Conservation (phyloP, 2,329 filamentous ascomycete species). For the Magnaporthales sp. region DNA sequence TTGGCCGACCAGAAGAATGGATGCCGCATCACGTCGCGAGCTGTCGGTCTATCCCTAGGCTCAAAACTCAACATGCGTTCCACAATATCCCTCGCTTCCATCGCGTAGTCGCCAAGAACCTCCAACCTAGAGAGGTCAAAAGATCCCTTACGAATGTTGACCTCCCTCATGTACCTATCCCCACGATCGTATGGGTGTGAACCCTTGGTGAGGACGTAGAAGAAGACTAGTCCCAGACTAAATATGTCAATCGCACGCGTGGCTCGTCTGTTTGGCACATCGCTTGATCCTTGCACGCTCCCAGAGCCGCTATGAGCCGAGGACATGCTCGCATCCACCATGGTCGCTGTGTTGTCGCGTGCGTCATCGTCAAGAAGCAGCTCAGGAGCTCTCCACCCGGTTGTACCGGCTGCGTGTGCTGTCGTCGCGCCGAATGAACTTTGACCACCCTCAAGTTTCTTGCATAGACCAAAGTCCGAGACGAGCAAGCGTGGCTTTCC, state of each 20-base stretch:
- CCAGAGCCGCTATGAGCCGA: conserved; percentile 50
- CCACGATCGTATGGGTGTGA: conserved; percentile 91
- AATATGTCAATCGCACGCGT: conserved; percentile 97
- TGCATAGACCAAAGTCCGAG: conserved; percentile 95
- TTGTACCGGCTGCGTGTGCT: conserved; percentile 84
- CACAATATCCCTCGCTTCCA: conserved; percentile 83
- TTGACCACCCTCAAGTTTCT: conserved; percentile 90
- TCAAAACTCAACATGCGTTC: conserved; percentile 61
- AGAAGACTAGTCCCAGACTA: conserved; percentile 94
- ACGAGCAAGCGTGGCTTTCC: conserved; percentile 78
- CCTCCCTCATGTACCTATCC: conserved; percentile 89
- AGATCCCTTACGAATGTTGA: conserved; percentile 90
- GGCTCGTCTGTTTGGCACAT: conserved; percentile 62
- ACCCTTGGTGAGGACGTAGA: conserved; percentile 92
- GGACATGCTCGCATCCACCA: conserved; percentile 34
- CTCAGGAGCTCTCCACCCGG: conserved; percentile 94
- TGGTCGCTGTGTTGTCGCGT: conserved; percentile 26
- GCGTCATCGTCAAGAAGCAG: conserved; percentile 74
- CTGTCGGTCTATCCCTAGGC: conserved; percentile 55
- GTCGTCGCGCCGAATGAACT: conserved; percentile 94
- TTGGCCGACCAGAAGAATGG: conserved; percentile 95
- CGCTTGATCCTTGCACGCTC: conserved; percentile 31
- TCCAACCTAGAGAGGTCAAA: conserved; percentile 65
- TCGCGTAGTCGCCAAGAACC: conserved; percentile 71
- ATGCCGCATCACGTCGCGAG: conserved; percentile 75